Evolutionary conservation across 2,329 filamentous ascomycete genomes (phyloP), one percentile per base, ranked within the genome.

Genomic region (Pseudogymnoascus sp.): DNA sequence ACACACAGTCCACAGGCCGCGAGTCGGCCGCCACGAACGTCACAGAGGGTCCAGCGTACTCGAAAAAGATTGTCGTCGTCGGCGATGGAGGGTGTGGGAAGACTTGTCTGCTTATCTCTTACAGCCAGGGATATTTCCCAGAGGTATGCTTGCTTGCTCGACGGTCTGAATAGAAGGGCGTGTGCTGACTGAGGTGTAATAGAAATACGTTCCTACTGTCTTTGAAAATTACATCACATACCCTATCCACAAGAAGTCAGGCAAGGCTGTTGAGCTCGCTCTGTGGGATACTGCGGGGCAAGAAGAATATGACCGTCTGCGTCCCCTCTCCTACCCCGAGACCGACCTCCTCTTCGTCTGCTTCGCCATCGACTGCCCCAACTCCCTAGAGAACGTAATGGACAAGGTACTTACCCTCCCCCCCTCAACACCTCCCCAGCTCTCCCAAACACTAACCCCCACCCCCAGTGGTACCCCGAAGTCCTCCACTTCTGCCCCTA

Each of bases 211-310:
- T 43, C 95, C 95, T 3, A 99, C 95, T 1, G 95, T 99, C 62
- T 99, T 99, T 77, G 95, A 99, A 75, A 99, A 99, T 81, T 99
- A 99, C 85, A 98, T 99, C 79, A 97, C 95, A 63, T 93, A 96
- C 77, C 96, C 93, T 64, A 90, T 88, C 66, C 95, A 99, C 79
- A 86, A 87, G 68, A 85, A 87, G 51, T 90, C 89, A 11, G 93
- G 93, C 74, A 98, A 97, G 83, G 93, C 89, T 65, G 92, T 99
- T 70, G 95, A 99, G 80, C 85, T 99, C 67, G 95, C 95, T 43
- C 84, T 99, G 62, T 99, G 95, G 95, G 95, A 99, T 78, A 99
- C 95, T 28, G 95, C 95, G 71, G 95, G 95, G 41, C 95, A 99
- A 78, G 95, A 99, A 78, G 95, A 98, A 79, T 99, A 99, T 77